These are phyloP conservation scores for Pouteria glomerata DNA, from an alignment of 148 eudicot species.

Conservation along the genomic window DNA sequence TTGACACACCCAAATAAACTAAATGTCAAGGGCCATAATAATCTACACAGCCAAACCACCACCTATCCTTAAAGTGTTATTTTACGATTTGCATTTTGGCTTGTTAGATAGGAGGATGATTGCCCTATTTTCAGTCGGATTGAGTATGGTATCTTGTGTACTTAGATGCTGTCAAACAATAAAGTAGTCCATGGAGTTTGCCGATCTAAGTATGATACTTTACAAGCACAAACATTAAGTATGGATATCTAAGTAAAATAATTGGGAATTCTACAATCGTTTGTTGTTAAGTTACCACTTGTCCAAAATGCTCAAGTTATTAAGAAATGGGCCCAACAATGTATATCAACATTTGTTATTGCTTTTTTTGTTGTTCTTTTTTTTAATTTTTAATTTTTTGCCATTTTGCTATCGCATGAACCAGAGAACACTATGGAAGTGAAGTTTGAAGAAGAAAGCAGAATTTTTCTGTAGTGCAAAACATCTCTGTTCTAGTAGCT, in stretches of 20 bases:
- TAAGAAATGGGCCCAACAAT: too few relatives aligned
- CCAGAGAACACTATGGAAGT: neutral
- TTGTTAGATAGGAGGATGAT: neutral
- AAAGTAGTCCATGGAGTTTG: neutral
- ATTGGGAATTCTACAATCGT: too few relatives aligned
- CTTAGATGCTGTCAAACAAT: neutral
- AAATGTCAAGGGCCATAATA: too few relatives aligned
- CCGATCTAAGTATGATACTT: neutral
- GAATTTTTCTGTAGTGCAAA: neutral
- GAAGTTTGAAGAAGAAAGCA: neutral
- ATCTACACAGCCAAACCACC: too few relatives aligned
- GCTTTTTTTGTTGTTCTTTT: neutral
- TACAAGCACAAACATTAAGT: neutral
- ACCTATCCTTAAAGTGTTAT: neutral
- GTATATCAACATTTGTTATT: too few relatives aligned
- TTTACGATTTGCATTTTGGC: conserved; percentile 1
- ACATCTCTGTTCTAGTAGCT: neutral
- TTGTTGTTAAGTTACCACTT: too few relatives aligned
- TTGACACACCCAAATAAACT: too few relatives aligned
- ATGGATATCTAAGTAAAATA: neutral
- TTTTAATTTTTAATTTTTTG: too few relatives aligned
- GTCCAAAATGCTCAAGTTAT: too few relatives aligned
- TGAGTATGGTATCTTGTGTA: neutral
- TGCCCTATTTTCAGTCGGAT: neutral
- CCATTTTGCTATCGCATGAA: neutral